A percentile compares a stretch with the other conserved stretches of the same genome.
phyloP scores from a whole-genome alignment of 306 rosid species.

The Cucurbita maxima region DNA sequence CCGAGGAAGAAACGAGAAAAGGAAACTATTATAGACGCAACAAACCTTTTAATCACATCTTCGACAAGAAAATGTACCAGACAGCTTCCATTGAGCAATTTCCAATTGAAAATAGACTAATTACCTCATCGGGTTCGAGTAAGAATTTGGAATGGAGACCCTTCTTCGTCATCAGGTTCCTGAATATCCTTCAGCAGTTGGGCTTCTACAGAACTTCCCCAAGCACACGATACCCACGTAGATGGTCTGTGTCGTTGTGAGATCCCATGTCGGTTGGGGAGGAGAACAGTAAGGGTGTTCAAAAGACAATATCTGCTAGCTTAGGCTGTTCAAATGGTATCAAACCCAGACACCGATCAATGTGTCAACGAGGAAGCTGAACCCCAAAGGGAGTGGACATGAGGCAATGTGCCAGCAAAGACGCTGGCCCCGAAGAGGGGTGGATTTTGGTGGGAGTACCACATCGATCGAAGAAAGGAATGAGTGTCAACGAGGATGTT shows the following conservation, averaged over 20 bases:
- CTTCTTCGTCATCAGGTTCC: conserved; percentile 51
- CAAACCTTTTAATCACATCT: not conserved
- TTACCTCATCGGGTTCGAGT: conserved; percentile 74
- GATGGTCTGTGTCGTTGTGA: conserved; percentile 14
- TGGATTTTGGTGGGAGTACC: too few relatives aligned
- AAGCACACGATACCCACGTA: conserved; percentile 68
- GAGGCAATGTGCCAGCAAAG: too few relatives aligned
- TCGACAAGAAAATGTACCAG: not conserved
- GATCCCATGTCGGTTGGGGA: too few relatives aligned
- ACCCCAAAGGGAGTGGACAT: too few relatives aligned
- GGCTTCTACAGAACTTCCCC: conserved; percentile 93
- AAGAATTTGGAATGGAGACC: conserved; percentile 41
- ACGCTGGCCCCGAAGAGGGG: too few relatives aligned
- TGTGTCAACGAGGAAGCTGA: too few relatives aligned
- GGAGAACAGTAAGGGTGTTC: too few relatives aligned
- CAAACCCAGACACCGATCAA: too few relatives aligned
- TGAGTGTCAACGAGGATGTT: too few relatives aligned
- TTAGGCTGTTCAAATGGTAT: too few relatives aligned
- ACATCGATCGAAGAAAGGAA: too few relatives aligned
- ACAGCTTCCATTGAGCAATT: not conserved
- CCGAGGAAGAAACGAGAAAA: not conserved
- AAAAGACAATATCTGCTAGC: too few relatives aligned
- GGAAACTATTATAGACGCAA: not conserved
- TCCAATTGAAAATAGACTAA: not conserved
- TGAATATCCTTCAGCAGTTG: conserved; percentile 94